Evolutionary conservation across 148 eudicot species (phyloP).

Genomic region (Fagopyrum esculentum): DNA sequence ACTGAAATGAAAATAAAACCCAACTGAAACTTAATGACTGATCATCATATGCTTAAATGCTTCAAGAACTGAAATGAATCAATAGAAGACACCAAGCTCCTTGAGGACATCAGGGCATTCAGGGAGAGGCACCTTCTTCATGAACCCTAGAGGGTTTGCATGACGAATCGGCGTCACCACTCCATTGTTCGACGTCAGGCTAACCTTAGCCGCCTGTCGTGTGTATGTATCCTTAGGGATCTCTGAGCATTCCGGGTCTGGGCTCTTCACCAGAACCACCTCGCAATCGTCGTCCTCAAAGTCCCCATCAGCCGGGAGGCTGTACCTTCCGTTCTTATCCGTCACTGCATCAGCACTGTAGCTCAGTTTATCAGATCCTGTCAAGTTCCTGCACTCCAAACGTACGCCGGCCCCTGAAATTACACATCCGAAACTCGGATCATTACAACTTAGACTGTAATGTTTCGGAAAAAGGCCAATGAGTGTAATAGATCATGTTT

Average conservation of each 20-base stretch:
- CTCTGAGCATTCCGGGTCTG: slow-evolving; percentile 35
- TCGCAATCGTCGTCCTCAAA: slow-evolving; percentile 44
- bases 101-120: slow-evolving; percentile 33
- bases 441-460: too few species aligned
- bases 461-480: too few species aligned
- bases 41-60: neutral
- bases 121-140: slow-evolving; percentile 24
- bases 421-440: too few species aligned
- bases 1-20: neutral
- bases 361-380: slow-evolving; percentile 16
- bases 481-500: neutral
- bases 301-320: slow-evolving; percentile 35
- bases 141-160: slow-evolving; percentile 48
- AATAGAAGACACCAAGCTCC: slow-evolving; percentile 32
- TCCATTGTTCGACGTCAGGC: slow-evolving; percentile 45
- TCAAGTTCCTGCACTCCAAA: slow-evolving; percentile 30
- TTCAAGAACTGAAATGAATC: neutral
- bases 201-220: slow-evolving; percentile 23
- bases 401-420: slow-evolving; percentile 8
- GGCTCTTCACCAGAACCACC: slow-evolving; percentile 30
- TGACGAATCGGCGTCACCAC: slow-evolving; percentile 29
- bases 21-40: neutral
- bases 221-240: slow-evolving; percentile 19
- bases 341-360: slow-evolving; percentile 29
- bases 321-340: slow-evolving; percentile 30